phyloP scores from a whole-genome alignment of 306 rosid genomes.

The Inga laurina region DNA sequence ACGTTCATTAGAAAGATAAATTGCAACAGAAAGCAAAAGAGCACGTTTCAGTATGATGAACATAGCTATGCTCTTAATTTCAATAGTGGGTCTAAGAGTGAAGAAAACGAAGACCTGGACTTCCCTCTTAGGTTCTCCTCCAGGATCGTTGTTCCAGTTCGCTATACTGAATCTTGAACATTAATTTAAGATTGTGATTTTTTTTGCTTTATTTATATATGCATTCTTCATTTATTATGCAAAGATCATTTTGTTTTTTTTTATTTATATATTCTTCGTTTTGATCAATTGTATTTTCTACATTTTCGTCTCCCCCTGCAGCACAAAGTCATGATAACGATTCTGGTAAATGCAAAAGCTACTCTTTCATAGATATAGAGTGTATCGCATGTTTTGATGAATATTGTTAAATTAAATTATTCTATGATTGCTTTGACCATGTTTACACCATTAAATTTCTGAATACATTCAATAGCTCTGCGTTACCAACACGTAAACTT shows the following conservation, averaged over 20 bases:
- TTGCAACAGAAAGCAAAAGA: constrained; percentile 34
- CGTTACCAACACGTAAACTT: too few relatives aligned
- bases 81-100: constrained; percentile 43
- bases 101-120: constrained; percentile 37
- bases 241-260: neutral
- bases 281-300: neutral
- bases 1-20: constrained; percentile 67
- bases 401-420: neutral
- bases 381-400: neutral
- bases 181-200: neutral
- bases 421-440: too few relatives aligned
- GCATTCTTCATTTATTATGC: neutral
- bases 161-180: neutral
- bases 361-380: too few relatives aligned
- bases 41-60: constrained; percentile 64
- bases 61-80: constrained; percentile 79
- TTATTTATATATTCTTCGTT: neutral
- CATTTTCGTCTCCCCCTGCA: neutral
- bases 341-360: neutral
- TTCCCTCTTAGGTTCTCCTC: constrained; percentile 47
- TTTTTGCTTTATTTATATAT: neutral
- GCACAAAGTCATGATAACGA: neutral
- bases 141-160: constrained; percentile 48
- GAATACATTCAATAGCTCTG: too few relatives aligned
- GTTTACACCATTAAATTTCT: too few relatives aligned